phyloP scores from a whole-genome alignment of 495 filamentous ascomycete species.

The Podospora pseudopauciseta region DNA sequence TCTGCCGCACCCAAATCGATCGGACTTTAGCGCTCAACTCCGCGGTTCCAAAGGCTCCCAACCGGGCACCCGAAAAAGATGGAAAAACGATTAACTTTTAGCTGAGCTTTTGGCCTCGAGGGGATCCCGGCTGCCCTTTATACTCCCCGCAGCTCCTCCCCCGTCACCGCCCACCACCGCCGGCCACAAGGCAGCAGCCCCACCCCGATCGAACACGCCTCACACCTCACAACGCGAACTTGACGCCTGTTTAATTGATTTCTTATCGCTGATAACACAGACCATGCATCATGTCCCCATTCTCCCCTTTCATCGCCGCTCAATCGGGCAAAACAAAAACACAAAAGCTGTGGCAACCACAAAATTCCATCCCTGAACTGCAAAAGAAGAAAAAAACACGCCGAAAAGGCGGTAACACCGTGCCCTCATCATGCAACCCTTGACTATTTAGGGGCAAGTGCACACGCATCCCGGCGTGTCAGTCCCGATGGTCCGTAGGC shows the following conservation, averaged over 20 bases:
- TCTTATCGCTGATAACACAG: conserved; percentile 4
- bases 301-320: conserved; percentile 6
- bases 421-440: conserved; percentile 3
- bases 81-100: conserved; percentile 16
- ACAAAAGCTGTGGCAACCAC: conserved; percentile 11
- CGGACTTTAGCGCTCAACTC: conserved; percentile 27
- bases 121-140: conserved; percentile 27
- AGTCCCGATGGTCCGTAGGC: neutral
- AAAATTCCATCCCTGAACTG: conserved; percentile 6
- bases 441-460: neutral
- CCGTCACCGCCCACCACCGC: conserved; percentile 11
- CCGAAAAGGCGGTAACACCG: neutral
- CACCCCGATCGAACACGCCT: neutral
- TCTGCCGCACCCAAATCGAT: conserved; percentile 11
- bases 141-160: conserved; percentile 25
- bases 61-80: conserved; percentile 13
- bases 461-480: neutral
- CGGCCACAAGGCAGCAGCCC: conserved; percentile 21
- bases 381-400: no score
- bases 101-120: conserved; percentile 13
- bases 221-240: conserved; percentile 2
- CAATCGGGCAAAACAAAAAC: conserved; percentile 23
- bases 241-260: conserved; percentile 8
- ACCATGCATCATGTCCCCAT: neutral
- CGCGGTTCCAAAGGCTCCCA: conserved; percentile 9